phyloP scores from a whole-genome alignment of 163 green algal genomes.

The Chloromonas sp. region DNA sequence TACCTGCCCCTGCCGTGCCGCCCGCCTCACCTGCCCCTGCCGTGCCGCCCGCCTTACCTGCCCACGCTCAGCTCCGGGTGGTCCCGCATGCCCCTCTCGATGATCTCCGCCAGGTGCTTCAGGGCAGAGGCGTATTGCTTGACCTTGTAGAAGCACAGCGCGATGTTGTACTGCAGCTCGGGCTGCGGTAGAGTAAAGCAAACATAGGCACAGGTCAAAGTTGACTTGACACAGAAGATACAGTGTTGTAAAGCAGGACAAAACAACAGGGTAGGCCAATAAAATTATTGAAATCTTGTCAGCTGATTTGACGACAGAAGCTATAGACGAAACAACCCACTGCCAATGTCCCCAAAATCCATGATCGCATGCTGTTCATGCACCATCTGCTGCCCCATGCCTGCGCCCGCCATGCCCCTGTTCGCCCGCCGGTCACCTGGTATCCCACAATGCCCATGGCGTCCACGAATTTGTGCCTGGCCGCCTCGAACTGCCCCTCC shows the following conservation, averaged over 20 bases:
- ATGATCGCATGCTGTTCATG: too few species aligned
- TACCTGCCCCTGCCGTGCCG: conserved; percentile 52
- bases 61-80: conserved; percentile 81
- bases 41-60: conserved; percentile 26
- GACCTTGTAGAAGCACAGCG: conserved; percentile 73
- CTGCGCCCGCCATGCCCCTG: background rate
- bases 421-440: conserved; percentile 15
- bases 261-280: too few species aligned
- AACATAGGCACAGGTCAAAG: background rate
- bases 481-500: conserved; percentile 58
- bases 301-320: too few species aligned
- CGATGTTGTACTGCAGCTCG: conserved; percentile 76
- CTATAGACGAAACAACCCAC: too few species aligned
- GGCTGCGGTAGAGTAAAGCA: conserved; percentile 18
- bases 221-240: background rate
- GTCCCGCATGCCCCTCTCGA: conserved; percentile 63
- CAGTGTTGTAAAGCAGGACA: too few species aligned
- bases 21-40: too few species aligned
- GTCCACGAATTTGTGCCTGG: conserved; percentile 51
- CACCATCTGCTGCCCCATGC: background rate
- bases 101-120: conserved; percentile 59
- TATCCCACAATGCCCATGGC: conserved; percentile 47
- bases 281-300: too few species aligned
- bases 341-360: too few species aligned
- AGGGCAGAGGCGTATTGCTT: conserved; percentile 67